Base-by-base conservation (phyloP, 306 rosid genomes). In the Neltuma alba region DNA sequence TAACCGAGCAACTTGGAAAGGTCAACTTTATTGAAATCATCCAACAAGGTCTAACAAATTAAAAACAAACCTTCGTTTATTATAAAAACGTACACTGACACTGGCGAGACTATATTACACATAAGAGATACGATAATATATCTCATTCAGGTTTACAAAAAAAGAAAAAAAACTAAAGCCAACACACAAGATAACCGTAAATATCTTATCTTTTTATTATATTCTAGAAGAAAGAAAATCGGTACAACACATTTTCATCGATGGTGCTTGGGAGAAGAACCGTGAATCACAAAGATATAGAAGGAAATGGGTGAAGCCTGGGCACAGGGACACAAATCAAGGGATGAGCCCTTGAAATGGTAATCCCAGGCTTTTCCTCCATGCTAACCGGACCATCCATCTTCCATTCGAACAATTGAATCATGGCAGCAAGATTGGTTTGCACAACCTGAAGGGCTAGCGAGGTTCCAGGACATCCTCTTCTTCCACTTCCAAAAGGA, bases 401-500 rank as follows among this genome's bases (percentile, higher is more conserved):
- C 31, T 80, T 79, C 95, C 92, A 92, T 41, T 90, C 88, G 85
- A 92, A 92, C 88, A 91, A 89, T 38, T 90, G 97, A 86, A 92
- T 82, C 93, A 90, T 73, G 47, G 85, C 84, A 14, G 88, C 97
- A 10, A 92, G 83, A 10, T 75, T 82, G 13, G 92, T 86, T 2
- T 86, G 91, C 68, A 83, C 87, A 52, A 92, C 79, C n/a, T 85
- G 79, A 1, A 90, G 58, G 6, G 91, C 91, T 12, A 92, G 80
- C 20, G 97, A 86, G 4, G 79, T 75, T 70, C 91, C 95, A 42
- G 95, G 95, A 20, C 95, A 90, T 9, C 88, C 86, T 84, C 94
- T 92, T 86, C 94, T 88, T 38, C 94, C 94, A 79, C 92, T 90
- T 25, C 97, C 97, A 82, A 92, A 92, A 9, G 97, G 97, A 80